A percentile compares a stretch with the other conserved stretches of the same genome.
phyloP scores from a whole-genome alignment of 2,329 filamentous ascomycete species.

The Colletotrichum lini region DNA sequence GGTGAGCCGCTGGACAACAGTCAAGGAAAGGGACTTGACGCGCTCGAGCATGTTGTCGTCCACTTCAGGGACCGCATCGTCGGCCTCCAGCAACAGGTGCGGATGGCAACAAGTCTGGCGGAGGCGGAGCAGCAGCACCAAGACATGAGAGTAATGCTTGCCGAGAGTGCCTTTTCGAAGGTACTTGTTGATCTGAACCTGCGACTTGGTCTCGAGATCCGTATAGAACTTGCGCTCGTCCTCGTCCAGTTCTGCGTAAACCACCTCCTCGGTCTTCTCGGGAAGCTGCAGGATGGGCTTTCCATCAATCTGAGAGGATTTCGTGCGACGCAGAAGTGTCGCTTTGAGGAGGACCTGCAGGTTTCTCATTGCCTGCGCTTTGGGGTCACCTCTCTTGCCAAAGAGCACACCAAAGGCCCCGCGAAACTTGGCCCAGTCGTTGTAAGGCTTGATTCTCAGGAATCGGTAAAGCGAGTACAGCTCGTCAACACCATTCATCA shows the following conservation, averaged over 20 bases:
- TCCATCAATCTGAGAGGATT: conserved; percentile 84
- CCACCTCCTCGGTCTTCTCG: conserved; percentile 72
- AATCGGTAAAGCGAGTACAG: conserved; percentile 85
- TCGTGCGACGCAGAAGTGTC: conserved; percentile 86
- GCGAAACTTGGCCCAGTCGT: conserved; percentile 73
- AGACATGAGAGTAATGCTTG: conserved; percentile 82
- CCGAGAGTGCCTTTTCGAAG: conserved; percentile 77
- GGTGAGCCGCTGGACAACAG: conserved; percentile 77
- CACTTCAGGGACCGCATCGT: conserved; percentile 57
- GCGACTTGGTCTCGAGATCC: conserved; percentile 75
- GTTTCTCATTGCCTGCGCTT: conserved; percentile 75
- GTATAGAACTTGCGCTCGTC: conserved; percentile 77
- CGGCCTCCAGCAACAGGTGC: conserved; percentile 71
- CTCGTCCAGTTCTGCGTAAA: conserved; percentile 75
- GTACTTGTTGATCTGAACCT: conserved; percentile 83
- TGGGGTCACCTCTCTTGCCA: conserved; percentile 62
- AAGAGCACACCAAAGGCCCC: conserved; percentile 59
- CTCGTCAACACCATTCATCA: conserved; percentile 89
- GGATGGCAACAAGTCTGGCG: conserved; percentile 87
- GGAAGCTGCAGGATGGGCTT: conserved; percentile 81
- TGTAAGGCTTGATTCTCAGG: conserved; percentile 82
- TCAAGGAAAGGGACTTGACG: conserved; percentile 70
- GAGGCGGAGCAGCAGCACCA: conserved; percentile 85
- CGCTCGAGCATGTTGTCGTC: conserved; percentile 69
- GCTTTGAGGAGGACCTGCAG: conserved; percentile 84